Conservation (phyloP, 768 basidiomycete species). For the Boletus pseudo-olivaceus region DNA sequence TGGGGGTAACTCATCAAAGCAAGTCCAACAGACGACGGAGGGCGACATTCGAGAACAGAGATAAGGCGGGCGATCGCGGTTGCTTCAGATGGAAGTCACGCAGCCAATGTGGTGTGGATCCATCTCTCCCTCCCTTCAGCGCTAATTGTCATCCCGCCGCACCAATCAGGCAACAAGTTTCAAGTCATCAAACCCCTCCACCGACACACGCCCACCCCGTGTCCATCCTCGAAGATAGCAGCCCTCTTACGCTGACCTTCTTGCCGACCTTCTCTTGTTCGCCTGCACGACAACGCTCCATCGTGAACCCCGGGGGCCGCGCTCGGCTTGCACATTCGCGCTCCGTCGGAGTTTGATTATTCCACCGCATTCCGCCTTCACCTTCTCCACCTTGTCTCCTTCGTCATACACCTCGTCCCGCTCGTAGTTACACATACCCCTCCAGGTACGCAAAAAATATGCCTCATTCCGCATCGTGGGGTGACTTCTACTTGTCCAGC, state of each 20-base stretch:
- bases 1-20: background rate
- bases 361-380: constrained; percentile 29
- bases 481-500: constrained; percentile 4
- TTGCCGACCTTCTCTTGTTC: background rate
- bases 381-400: constrained; percentile 36
- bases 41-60: constrained; percentile 1
- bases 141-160: background rate
- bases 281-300: background rate
- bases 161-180: constrained; percentile 10
- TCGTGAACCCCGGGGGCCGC: background rate
- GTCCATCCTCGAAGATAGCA: background rate
- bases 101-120: background rate
- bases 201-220: background rate
- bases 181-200: constrained; percentile 6
- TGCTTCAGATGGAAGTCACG: constrained; percentile 7
- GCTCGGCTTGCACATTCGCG: constrained; percentile 31
- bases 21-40: background rate
- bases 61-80: background rate
- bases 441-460: constrained; percentile 26
- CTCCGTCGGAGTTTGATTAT: constrained; percentile 35
- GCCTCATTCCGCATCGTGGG: background rate
- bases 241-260: no score
- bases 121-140: background rate
- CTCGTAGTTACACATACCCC: constrained; percentile 18
- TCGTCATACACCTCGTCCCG: constrained; percentile 25